Conservation (phyloP, 1,284 basidiomycete genomes). For the Cystobasidium slooffiae region DNA sequence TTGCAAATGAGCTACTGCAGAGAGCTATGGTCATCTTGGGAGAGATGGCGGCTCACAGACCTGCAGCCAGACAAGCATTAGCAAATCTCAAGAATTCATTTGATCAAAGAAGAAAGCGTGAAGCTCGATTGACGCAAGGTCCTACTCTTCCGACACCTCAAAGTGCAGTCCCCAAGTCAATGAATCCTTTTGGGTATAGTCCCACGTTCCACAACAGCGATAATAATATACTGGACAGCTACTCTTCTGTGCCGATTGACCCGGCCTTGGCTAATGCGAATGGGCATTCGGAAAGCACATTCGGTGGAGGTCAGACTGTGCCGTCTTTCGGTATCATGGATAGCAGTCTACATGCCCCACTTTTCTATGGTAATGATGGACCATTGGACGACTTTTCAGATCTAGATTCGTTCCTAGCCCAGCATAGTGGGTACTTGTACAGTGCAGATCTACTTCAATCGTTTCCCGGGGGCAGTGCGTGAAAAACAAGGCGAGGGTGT, state of each 20-base stretch:
- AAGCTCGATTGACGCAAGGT: slow-evolving; percentile 11
- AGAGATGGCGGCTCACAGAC: slow-evolving; percentile 24
- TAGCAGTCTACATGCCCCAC: slow-evolving; percentile 12
- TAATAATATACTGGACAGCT: background rate
- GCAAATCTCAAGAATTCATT: slow-evolving; percentile 24
- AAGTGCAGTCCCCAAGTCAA: background rate
- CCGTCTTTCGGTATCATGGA: slow-evolving; percentile 27
- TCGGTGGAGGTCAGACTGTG: slow-evolving; percentile 8
- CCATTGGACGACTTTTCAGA: slow-evolving; percentile 25
- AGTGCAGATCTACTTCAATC: slow-evolving; percentile 24
- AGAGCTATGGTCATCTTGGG: slow-evolving; percentile 21
- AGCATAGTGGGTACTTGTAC: slow-evolving; percentile 34
- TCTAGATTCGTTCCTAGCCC: slow-evolving; percentile 32
- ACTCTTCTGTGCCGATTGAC: background rate
- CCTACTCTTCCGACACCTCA: background rate
- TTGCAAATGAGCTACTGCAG: slow-evolving; percentile 13
- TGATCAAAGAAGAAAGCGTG: slow-evolving; percentile 1
- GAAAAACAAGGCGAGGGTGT: background rate
- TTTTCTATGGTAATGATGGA: slow-evolving; percentile 23
- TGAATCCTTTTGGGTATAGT: slow-evolving; percentile 10
- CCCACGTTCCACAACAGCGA: background rate
- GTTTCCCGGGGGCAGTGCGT: slow-evolving; percentile 14
- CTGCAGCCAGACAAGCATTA: slow-evolving; percentile 32
- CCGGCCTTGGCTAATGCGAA: background rate
- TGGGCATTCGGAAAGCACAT: background rate